Evolutionary conservation across 352 stramenopile species (phyloP).

Genomic region (Pythium sp.): DNA sequence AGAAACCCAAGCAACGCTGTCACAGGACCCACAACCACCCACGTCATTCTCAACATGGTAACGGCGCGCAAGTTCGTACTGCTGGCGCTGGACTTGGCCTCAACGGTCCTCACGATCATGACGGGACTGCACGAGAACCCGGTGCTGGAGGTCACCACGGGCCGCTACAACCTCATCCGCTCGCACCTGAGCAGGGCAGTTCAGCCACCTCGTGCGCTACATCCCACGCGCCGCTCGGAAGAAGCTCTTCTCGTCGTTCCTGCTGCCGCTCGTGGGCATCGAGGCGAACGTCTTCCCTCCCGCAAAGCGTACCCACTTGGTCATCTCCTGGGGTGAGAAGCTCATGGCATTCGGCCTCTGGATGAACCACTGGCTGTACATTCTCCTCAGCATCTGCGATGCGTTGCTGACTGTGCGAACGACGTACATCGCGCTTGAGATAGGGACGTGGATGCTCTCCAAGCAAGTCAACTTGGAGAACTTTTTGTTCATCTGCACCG

Average conservation of each 20-base stretch:
- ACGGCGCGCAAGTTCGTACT: constrained; percentile 19
- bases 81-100: constrained; percentile 20
- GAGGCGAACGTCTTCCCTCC: constrained; percentile 30
- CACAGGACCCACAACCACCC: not conserved
- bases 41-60: constrained; percentile 3
- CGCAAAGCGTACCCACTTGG: constrained; percentile 29
- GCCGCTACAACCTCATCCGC: constrained; percentile 21
- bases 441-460: constrained; percentile 52
- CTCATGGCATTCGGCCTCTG: constrained; percentile 55
- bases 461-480: constrained; percentile 41
- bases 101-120: constrained; percentile 28
- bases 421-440: constrained; percentile 41
- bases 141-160: constrained; percentile 18
- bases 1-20: too few relatives aligned
- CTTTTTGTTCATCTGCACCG: constrained; percentile 49
- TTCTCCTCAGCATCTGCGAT: constrained; percentile 51
- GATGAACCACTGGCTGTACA: constrained; percentile 73
- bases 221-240: constrained; percentile 21
- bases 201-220: constrained; percentile 36
- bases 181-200: constrained; percentile 20
- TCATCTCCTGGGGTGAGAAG: constrained; percentile 31
- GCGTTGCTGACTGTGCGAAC: constrained; percentile 36
- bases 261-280: constrained; percentile 45
- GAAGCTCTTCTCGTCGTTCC: constrained; percentile 25
- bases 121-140: constrained; percentile 31